Base-by-base conservation (phyloP, 306 rosid genomes). In the Cucurbita moschata region DNA sequence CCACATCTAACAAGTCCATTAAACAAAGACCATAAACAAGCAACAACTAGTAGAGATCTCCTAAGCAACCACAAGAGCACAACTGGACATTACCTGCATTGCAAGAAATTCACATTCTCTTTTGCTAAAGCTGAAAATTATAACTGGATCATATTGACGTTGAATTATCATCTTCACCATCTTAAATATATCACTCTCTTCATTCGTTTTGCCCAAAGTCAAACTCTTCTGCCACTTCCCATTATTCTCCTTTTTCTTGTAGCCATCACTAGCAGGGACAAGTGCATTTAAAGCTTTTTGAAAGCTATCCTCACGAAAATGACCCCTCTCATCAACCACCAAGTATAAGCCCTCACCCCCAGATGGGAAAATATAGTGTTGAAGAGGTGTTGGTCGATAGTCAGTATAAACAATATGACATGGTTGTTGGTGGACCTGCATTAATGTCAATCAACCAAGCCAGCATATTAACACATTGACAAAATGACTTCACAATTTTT, bases 141-240 rank as follows among this genome's bases (percentile, higher is more conserved):
- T 94, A 51, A 94, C 96, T 10, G 98, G 98, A 71, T 94, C 97
- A 63, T 90, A 94, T 62, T 94, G 92, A 19, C 98, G 96, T 75
- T 94, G 95, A 76, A 94, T 87, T 75, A 94, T 90, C 98, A 94
- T 94, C 85, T 88, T 89, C 74, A 94, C 98, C 90, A 94, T 86
- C 92, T 89, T 94, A 83, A 94, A 94, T 77, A 94, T 89, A 82
- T 89, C 98, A 52, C 89, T 94, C 73, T 90, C 96, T 82, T 94
- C 97, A 37, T 85, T 85, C 40, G 76, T 78, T 82, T 75, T 86
- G 49, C 91, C 91, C 71, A 86, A 77, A 43, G 78, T 77, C 82
- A 88, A 51, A 64, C 94, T 92, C 83, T 89, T 94, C 77, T 85
- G 88, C 90, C 88, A 84, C 85, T 90, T 94, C 57, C 79, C 83